Percentiles rank a stretch among this genome's conserved stretches.
phyloP scores from a whole-genome alignment of 768 basidiomycete genomes.

The Tricholoma sp. region DNA sequence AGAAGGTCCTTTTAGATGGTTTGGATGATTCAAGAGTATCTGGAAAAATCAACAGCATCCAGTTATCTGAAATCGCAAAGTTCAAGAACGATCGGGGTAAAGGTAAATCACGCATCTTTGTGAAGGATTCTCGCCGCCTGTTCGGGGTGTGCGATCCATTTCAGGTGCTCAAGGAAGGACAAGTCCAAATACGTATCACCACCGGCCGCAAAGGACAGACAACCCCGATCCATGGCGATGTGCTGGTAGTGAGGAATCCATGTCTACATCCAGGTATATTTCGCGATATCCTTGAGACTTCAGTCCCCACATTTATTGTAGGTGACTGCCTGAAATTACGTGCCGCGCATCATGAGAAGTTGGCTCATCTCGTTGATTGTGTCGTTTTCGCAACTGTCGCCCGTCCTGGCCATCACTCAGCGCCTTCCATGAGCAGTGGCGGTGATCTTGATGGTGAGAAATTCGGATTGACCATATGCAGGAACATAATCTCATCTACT shows the following conservation, averaged over 20 bases:
- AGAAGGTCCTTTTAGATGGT: conserved; percentile 51
- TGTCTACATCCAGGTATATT: conserved; percentile 58
- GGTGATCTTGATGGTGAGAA: conserved; percentile 54
- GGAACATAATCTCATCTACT: background rate
- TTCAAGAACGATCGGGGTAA: conserved; percentile 49
- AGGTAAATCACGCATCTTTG: conserved; percentile 52
- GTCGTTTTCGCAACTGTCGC: conserved; percentile 62
- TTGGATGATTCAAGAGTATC: conserved; percentile 39
- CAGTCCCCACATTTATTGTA: conserved; percentile 11
- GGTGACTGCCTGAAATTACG: conserved; percentile 64
- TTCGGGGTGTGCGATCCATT: conserved; percentile 70
- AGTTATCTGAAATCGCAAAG: conserved; percentile 45
- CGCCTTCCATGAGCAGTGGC: conserved; percentile 68
- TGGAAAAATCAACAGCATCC: conserved; percentile 35
- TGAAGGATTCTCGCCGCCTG: conserved; percentile 56
- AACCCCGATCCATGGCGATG: conserved; percentile 56
- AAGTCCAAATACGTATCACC: conserved; percentile 59
- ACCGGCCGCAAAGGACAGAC: conserved; percentile 44
- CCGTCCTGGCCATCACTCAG: conserved; percentile 51
- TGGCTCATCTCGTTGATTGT: conserved; percentile 60
- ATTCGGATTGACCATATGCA: background rate
- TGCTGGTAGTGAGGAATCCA: conserved; percentile 63
- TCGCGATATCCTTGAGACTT: too few relatives aligned
- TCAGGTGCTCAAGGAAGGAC: conserved; percentile 54
- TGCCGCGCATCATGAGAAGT: conserved; percentile 44